phyloP scores from a whole-genome alignment of 257 asterid species.

The Buddleja alternifolia region DNA sequence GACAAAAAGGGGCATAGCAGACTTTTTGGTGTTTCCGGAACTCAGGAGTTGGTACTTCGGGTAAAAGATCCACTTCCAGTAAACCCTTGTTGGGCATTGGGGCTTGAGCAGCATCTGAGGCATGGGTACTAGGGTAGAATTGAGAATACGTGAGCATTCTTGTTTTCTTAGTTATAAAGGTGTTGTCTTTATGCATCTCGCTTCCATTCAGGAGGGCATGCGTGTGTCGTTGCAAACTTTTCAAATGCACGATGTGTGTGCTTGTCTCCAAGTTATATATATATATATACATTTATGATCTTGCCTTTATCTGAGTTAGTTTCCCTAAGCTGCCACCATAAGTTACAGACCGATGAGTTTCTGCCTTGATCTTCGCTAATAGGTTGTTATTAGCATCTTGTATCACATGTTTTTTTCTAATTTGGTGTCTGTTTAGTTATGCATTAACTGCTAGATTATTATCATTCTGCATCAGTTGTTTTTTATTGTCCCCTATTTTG shows the following conservation, averaged over 20 bases:
- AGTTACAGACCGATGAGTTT: slow-evolving; percentile 20
- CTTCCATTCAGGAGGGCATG: background rate
- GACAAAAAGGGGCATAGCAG: background rate
- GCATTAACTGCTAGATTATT: background rate
- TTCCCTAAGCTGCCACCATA: slow-evolving; percentile 22
- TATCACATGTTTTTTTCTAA: background rate
- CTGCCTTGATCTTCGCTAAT: slow-evolving; percentile 27
- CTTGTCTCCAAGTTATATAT: background rate
- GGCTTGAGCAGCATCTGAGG: slow-evolving; percentile 1
- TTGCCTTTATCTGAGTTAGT: background rate
- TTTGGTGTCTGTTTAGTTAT: background rate
- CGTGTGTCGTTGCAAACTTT: background rate
- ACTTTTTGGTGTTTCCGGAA: slow-evolving; percentile 18
- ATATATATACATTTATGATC: background rate
- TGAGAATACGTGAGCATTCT: slow-evolving; percentile 8
- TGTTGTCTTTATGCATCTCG: slow-evolving; percentile 7
- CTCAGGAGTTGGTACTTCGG: background rate
- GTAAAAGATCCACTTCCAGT: slow-evolving; percentile 5
- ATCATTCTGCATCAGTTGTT: background rate
- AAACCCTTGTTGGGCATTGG: slow-evolving; percentile 10
- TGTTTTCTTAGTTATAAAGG: slow-evolving; percentile 1
- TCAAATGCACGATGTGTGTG: background rate
- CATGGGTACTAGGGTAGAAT: slow-evolving; percentile 27
- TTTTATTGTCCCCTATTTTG: background rate
- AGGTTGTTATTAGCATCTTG: slow-evolving; percentile 12